Evolutionary conservation across 2,329 filamentous ascomycete genomes (phyloP), one percentile per base, ranked within the genome.

Genomic region (Thermochaetoides dissita): DNA sequence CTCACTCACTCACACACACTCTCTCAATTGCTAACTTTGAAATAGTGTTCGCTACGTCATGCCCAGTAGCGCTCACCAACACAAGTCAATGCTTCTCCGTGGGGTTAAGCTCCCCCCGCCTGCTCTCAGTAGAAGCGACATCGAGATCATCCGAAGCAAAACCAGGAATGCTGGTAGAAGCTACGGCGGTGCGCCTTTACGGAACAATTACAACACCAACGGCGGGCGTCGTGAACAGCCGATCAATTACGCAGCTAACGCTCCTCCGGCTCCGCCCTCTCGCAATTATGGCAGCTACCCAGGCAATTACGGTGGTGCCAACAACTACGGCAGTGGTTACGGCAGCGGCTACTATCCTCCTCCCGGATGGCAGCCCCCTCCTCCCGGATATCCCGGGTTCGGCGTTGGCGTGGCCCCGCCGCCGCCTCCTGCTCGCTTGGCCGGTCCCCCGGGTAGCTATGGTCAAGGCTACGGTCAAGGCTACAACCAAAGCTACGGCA

Each of bases 61-160:
- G 63, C 88, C 89, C 0, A 68, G 72, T 34, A 76, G 76, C 11
- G 69, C 68, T 8, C 74, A 84, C 53, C 67, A 76, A 5, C 91
- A 98, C 64, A 95, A 95, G 59, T 95, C 88, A 6, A 93, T 94
- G 83, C 72, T 98, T 10, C 71, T 98, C 32, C 80, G 86, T 3
- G 91, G 91, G 9, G 79, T 88, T 34, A 78, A 81, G 53, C 71
- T 88, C 43, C 76, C 83, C 5, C 64, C 71, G 2, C 76, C 84
- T 2, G 81, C 77, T 8, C 73, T 98, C 1, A 82, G 84, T 44
- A 71, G 75, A 31, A 74, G 73, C 45, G 88, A 95, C 55, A 76
- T 89, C 41, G 81, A 88, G 49, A 70, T 74, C 7, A 73, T 88
- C 36, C 76, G 78, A 56, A 71, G 72, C 41, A 79, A 81, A 57